Percentiles rank a stretch among this genome's conserved stretches.
These are phyloP conservation scores for Colletotrichum tropicicola DNA, from an alignment of 2,329 filamentous ascomycete genomes.

Conservation along the genomic window DNA sequence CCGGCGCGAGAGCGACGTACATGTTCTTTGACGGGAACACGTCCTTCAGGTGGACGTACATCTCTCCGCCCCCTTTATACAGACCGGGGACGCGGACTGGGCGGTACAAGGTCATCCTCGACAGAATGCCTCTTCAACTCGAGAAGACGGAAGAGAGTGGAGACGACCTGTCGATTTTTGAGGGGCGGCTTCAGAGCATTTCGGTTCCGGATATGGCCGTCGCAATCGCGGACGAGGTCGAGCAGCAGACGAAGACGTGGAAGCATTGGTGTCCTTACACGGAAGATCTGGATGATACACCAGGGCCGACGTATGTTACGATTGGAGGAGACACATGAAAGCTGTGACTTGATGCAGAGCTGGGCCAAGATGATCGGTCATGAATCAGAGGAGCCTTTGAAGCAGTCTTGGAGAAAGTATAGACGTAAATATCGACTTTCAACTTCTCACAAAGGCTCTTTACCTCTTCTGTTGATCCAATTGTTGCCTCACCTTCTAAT, in stretches of 20 bases:
- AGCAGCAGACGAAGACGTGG: constrained; percentile 9
- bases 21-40: constrained; percentile 11
- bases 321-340: neutral
- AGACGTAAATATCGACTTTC: too few relatives aligned
- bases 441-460: too few relatives aligned
- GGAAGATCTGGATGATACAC: neutral
- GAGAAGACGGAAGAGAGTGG: neutral
- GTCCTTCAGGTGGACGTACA: constrained; percentile 6
- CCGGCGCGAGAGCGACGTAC: neutral
- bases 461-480: too few relatives aligned
- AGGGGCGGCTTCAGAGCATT: constrained; percentile 4
- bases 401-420: too few relatives aligned
- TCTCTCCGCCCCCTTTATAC: neutral
- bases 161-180: neutral
- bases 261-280: constrained; percentile 11
- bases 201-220: constrained; percentile 11
- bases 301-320: neutral
- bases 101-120: neutral
- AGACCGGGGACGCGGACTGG: constrained; percentile 3
- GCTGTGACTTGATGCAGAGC: neutral
- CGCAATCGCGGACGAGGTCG: constrained; percentile 10
- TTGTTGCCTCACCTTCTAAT: too few relatives aligned
- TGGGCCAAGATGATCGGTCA: too few relatives aligned
- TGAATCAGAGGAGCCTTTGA: too few relatives aligned
- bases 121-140: neutral